These are phyloP conservation scores for Aureobasidium sp. DNA, from an alignment of 2,329 filamentous ascomycete species.

Conservation along the genomic window DNA sequence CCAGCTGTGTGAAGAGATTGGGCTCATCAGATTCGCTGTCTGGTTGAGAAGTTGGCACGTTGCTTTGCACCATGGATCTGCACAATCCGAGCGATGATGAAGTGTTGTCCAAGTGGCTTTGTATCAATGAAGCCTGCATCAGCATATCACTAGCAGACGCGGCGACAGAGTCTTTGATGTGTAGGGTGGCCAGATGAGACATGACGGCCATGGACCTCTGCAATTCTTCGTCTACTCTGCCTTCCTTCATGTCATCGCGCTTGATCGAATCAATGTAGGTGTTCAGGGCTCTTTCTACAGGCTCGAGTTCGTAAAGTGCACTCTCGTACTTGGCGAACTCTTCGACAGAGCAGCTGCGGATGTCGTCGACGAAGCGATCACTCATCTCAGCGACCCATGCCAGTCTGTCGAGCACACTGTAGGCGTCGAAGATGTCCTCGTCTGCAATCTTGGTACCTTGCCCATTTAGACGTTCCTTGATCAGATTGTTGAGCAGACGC, in stretches of 20 bases:
- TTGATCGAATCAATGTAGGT: conserved; percentile 79
- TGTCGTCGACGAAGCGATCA: conserved; percentile 72
- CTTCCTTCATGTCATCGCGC: conserved; percentile 77
- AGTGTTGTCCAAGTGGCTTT: conserved; percentile 74
- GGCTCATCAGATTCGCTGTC: conserved; percentile 47
- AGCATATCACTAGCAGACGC: conserved; percentile 72
- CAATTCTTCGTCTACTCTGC: conserved; percentile 72
- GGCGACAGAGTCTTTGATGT: conserved; percentile 63
- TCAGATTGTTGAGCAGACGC: conserved; percentile 65
- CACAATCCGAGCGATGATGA: conserved; percentile 60
- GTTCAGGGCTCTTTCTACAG: conserved; percentile 83
- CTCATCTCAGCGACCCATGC: conserved; percentile 79
- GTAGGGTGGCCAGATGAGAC: conserved; percentile 75
- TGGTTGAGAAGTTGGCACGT: conserved; percentile 58
- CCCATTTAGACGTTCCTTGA: conserved; percentile 69
- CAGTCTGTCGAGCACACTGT: conserved; percentile 77
- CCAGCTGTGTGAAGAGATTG: conserved; percentile 63
- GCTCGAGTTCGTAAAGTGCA: conserved; percentile 79
- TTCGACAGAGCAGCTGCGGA: conserved; percentile 68
- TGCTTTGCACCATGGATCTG: conserved; percentile 60
- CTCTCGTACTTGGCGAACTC: conserved; percentile 74
- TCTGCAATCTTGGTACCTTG: conserved; percentile 61
- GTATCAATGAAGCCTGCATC: conserved; percentile 68
- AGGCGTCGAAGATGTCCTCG: conserved; percentile 72
- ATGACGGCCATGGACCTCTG: conserved; percentile 77